Evolutionary conservation across 108 stramenopile genomes (phyloP), one percentile per base, ranked within the genome.

Genomic region (Conticribra weissflogii): DNA sequence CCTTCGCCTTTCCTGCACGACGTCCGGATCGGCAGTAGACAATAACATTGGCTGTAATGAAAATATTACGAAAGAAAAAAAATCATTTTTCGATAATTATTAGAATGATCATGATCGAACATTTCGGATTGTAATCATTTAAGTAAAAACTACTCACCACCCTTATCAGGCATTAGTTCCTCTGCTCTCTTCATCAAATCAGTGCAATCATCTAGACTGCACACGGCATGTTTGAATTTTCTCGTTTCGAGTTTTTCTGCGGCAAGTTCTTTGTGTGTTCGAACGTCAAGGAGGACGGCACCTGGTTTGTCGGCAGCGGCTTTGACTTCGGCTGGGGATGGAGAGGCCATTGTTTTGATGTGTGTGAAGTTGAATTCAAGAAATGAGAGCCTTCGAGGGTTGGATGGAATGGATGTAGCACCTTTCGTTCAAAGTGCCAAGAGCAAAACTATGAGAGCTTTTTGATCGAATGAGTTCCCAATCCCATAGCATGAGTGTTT

Each of bases 1-100:
- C 80, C 29, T 79, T 74, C 3, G 86, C 86, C 33, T 79, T 86
- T 56, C 23, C 69, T 34, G 86, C 86, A 9, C 86, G 72, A 46
- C 81, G 75, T 22, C 86, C 86, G 9, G 78, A 79, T 5, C 74
- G 48, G 65, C 86, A 86, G 68, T 79, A 84, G 2, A 86, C 45
- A 30, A 86, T 61, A 23, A 86, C 50, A n/a, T 82, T 82, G 14
- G 82, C 74, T 76, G 12, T 41, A 9, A 9, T 41, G 12, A 41
- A 12, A 12, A 5, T 5, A 41, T 41, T 5, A 12, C 8, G 12
- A 41, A 41, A 41, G 36, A 41, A 12, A 41, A 41, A 9, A 12
- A 41, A 41, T 5, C 5, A 41, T 9, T 12, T 9, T 9, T 5
- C 36, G 36, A 41, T 12, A 41, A 9, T 41, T 12, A 41, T 9